Evolutionary conservation across 2,329 filamentous ascomycete genomes (phyloP).

Genomic region (Catunica adiposa): DNA sequence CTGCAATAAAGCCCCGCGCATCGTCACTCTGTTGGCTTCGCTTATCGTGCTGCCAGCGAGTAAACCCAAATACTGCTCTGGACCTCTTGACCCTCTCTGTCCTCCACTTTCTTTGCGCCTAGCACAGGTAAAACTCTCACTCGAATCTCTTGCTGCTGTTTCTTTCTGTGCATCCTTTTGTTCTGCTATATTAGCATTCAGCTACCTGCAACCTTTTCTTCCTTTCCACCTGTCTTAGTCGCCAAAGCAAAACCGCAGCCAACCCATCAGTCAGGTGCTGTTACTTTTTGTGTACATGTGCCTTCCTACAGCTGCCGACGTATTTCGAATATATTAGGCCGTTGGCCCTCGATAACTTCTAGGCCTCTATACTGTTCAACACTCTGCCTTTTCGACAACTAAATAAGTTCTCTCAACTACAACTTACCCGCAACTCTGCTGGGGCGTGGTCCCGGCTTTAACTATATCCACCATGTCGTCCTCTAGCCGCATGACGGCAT

Average conservation of each 20-base stretch:
- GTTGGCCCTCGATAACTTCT: slow-evolving; percentile 18
- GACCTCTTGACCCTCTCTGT: not conserved
- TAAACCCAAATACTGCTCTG: slow-evolving; percentile 6
- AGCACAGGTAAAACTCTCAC: no score
- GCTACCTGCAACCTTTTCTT: not conserved
- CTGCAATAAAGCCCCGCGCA: slow-evolving; percentile 13
- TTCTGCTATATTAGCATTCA: not conserved
- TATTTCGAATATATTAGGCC: slow-evolving; percentile 24
- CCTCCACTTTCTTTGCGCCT: not conserved
- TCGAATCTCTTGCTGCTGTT: not conserved
- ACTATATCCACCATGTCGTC: slow-evolving; percentile 8
- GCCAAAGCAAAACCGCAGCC: not conserved
- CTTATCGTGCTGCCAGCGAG: slow-evolving; percentile 11
- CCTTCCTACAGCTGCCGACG: slow-evolving; percentile 20
- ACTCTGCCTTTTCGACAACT: not conserved
- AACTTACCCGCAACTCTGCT: not conserved
- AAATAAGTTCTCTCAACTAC: not conserved
- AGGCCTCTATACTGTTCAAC: not conserved
- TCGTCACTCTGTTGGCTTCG: slow-evolving; percentile 13
- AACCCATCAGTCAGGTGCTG: slow-evolving; percentile 1
- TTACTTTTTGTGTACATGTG: slow-evolving; percentile 25
- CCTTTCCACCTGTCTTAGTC: not conserved
- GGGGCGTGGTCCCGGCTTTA: slow-evolving; percentile 7
- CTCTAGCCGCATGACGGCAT: slow-evolving; percentile 14
- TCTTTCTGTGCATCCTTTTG: no score